Evolutionary conservation across 2,329 filamentous ascomycete species (phyloP).

Genomic region (Diaporthe velutina): DNA sequence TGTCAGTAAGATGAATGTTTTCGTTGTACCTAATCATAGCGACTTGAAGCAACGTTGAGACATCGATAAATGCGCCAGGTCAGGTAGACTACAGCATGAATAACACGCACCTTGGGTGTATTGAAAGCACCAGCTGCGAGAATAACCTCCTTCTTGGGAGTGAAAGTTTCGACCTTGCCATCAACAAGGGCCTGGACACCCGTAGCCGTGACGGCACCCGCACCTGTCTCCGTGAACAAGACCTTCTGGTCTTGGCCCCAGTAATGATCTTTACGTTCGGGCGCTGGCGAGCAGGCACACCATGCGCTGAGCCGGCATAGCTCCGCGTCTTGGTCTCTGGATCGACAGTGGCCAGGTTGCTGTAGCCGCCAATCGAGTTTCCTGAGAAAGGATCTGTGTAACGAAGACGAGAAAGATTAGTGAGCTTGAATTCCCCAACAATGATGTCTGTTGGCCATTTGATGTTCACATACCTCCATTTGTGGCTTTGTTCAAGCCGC

Average conservation of each 20-base stretch:
- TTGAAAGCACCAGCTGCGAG: conserved; percentile 41
- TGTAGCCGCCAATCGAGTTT: conserved; percentile 43
- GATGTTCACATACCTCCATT: conserved; percentile 40
- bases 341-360: conserved; percentile 42
- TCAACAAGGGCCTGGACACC: conserved; percentile 39
- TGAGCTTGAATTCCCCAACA: neutral
- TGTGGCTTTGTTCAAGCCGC: conserved; percentile 40
- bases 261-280: conserved; percentile 41
- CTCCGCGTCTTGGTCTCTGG: conserved; percentile 42
- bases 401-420: neutral
- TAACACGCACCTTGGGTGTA: conserved; percentile 38
- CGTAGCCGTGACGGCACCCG: conserved; percentile 33
- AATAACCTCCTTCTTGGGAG: conserved; percentile 39
- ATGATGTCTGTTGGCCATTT: neutral
- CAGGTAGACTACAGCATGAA: neutral
- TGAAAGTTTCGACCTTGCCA: conserved; percentile 38
- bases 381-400: conserved; percentile 44
- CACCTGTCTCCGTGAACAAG: conserved; percentile 32
- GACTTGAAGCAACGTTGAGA: neutral
- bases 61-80: neutral
- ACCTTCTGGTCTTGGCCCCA: conserved; percentile 36
- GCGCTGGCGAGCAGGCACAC: conserved; percentile 36
- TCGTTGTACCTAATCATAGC: neutral
- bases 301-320: conserved; percentile 42
- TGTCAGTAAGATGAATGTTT: neutral